Percentiles rank a stretch among this genome's conserved stretches.
These are phyloP conservation scores for Linum trigynum DNA, from an alignment of 345 rosid species.

Conservation along the genomic window DNA sequence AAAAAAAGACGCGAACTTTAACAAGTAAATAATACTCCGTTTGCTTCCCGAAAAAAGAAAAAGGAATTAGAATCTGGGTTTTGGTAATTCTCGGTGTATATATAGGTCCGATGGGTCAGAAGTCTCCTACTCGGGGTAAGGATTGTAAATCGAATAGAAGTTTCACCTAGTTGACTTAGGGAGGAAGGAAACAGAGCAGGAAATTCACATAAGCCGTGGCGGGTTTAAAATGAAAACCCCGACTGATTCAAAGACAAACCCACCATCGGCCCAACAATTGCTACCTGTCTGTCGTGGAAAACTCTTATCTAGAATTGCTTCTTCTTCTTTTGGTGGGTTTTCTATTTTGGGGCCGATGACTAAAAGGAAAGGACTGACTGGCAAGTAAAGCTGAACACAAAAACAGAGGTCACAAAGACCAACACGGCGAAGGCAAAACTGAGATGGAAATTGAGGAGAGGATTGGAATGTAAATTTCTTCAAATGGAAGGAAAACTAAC, in stretches of 20 bases:
- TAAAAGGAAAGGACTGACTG: no score
- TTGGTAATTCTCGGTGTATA: background rate
- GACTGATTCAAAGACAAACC: background rate
- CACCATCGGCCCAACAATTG: no score
- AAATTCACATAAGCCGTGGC: background rate
- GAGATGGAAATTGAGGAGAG: background rate
- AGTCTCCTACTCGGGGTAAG: no score
- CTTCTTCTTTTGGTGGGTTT: no score
- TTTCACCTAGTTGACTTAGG: background rate
- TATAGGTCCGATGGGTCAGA: background rate
- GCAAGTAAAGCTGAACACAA: no score
- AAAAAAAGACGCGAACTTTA: background rate
- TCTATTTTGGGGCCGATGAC: background rate
- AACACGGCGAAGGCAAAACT: background rate
- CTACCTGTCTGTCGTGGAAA: no score
- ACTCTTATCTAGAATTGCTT: no score
- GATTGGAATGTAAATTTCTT: no score
- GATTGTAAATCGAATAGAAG: background rate
- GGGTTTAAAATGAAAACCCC: background rate
- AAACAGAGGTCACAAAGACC: background rate
- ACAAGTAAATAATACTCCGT: background rate
- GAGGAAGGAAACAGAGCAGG: background rate
- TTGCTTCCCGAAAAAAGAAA: no score
- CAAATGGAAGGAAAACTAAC: no score
- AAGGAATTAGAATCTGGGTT: background rate